phyloP scores from a whole-genome alignment of 768 basidiomycete species.

The Termitomyces sp. region DNA sequence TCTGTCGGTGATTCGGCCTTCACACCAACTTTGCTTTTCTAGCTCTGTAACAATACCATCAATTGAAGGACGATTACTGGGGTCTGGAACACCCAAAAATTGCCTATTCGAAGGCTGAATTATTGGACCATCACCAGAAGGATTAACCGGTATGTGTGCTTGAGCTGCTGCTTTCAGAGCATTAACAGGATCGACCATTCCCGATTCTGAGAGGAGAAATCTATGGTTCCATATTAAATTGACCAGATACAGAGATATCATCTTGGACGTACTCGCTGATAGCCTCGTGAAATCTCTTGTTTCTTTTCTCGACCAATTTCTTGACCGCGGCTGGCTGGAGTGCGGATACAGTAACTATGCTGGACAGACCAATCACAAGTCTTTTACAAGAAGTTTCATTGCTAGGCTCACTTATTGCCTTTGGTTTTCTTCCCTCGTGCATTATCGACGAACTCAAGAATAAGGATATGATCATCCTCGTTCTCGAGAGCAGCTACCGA shows the following conservation, averaged over 20 bases:
- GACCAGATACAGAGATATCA: neutral
- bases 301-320: slow-evolving; percentile 69
- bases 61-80: slow-evolving; percentile 56
- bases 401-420: slow-evolving; percentile 24
- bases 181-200: slow-evolving; percentile 55
- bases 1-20: slow-evolving; percentile 61
- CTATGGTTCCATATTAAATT: slow-evolving; percentile 30
- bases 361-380: neutral
- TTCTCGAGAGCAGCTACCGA: slow-evolving; percentile 20
- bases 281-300: slow-evolving; percentile 59
- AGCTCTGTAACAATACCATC: slow-evolving; percentile 57
- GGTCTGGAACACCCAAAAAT: slow-evolving; percentile 32
- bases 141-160: slow-evolving; percentile 71
- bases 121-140: slow-evolving; percentile 22
- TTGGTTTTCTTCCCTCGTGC: slow-evolving; percentile 30
- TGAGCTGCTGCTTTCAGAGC: slow-evolving; percentile 66
- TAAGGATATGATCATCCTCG: slow-evolving; percentile 37
- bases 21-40: slow-evolving; percentile 59
- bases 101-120: slow-evolving; percentile 7
- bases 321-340: slow-evolving; percentile 58
- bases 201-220: slow-evolving; percentile 51
- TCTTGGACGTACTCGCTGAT: slow-evolving; percentile 55
- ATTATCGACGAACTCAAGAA: slow-evolving; percentile 42
- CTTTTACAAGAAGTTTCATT: neutral
- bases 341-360: slow-evolving; percentile 26